Base-by-base conservation (phyloP, 805 yeast species). In the Cyberlindnera xylosilytica region DNA sequence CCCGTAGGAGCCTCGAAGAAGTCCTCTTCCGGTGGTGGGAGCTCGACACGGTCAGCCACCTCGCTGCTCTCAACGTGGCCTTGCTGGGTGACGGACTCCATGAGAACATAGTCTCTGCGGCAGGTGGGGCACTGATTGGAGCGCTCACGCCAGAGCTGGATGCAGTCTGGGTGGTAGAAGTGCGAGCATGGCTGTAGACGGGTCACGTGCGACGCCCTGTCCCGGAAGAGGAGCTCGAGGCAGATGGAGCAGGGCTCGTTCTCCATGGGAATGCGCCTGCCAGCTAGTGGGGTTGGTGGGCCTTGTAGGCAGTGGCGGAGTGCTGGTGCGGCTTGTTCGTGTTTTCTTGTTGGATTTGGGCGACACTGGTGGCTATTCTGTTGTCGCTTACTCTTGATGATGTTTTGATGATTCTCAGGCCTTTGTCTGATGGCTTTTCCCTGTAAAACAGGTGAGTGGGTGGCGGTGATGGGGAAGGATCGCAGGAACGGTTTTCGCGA, bases 81-180 rank as follows among this genome's bases (percentile, higher is more conserved):
- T 2, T 42, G 33, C 6, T 47, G 39, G n/a, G 56, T 56, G 19
- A 62, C 52, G 4, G 65, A 44, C 38, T 68, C 65, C 20, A 76
- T 61, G 20, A 60, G 46, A 36, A 69, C 58, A 53, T 69, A 79
- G 34, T 64, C 63, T 23, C 67, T 53, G 17, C 87, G 73, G 53
- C 87, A 80, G 5, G 79, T 73, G 2, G 87, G 87, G 53, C 86
- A 79, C 40, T 73, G 68, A 55, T 75, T 77, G 19, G 83, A 76
- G 30, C 74, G 68, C 29, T 66, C 59, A 17, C 74, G 60, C 90
- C 90, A 83, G 22, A 69, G 66, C 27, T 67, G 51, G 28, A 83
- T 69, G 51, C 90, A 83, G 13, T 63, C 52, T 4, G 71, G 64
- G 57, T 83, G 90, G 53, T 78, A 81, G 41, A 52, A 54, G 57